Evolutionary conservation across 2,329 filamentous ascomycete genomes (phyloP).

Genomic region (Alternaria alternata): DNA sequence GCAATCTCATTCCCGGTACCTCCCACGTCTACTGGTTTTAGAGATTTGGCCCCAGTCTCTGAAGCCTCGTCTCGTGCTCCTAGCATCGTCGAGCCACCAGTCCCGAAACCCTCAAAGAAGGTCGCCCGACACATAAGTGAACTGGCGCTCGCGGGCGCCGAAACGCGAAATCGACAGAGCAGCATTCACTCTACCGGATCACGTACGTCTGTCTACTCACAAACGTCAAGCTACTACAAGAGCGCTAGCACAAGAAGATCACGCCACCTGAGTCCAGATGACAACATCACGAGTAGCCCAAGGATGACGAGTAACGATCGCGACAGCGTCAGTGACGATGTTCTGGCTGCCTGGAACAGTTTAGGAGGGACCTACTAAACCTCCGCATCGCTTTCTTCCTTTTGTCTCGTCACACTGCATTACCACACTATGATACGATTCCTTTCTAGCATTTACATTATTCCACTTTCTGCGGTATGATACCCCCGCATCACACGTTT

Average conservation of each 20-base stretch:
- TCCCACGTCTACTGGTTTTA: constrained; percentile 14
- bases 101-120: constrained; percentile 25
- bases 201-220: constrained; percentile 26
- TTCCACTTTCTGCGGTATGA: constrained; percentile 1
- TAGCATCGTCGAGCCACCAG: constrained; percentile 30
- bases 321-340: constrained; percentile 56
- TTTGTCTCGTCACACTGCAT: neutral
- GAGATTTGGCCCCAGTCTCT: constrained; percentile 32
- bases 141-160: constrained; percentile 21
- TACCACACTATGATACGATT: neutral
- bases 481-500: neutral
- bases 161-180: constrained; percentile 29
- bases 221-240: constrained; percentile 15
- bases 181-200: constrained; percentile 29
- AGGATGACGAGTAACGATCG: constrained; percentile 23
- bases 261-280: constrained; percentile 31
- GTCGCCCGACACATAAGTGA: constrained; percentile 26
- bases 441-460: neutral
- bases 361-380: constrained; percentile 51
- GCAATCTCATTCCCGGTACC: constrained; percentile 35
- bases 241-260: constrained; percentile 22
- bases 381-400: neutral
- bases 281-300: constrained; percentile 34
- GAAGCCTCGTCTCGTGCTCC: constrained; percentile 34
- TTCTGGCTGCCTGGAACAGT: constrained; percentile 58